Percentiles rank a stretch among this genome's conserved stretches.
Evolutionary conservation across 148 eudicot species (phyloP).

Genomic region (Fagopyrum tataricum): DNA sequence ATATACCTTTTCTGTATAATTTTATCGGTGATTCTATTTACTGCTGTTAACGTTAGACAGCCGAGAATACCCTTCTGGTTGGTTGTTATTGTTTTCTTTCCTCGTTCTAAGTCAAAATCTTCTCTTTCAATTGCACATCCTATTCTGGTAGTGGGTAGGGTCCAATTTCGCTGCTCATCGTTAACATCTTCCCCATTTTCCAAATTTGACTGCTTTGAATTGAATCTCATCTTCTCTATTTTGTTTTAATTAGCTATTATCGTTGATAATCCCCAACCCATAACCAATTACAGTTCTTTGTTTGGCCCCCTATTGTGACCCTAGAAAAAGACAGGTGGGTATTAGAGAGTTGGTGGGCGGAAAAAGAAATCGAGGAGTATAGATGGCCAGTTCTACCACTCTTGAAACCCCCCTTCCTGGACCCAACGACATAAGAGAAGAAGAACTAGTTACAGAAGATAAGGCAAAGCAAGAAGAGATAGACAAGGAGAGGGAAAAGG

Average conservation of each 20-base stretch:
- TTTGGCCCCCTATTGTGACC: slow-evolving; percentile 21
- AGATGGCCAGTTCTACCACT: slow-evolving; percentile 33
- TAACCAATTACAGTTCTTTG: not conserved
- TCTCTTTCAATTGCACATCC: not conserved
- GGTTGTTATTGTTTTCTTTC: not conserved
- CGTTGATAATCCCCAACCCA: not conserved
- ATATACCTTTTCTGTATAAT: no score
- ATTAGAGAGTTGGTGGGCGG: slow-evolving; percentile 19
- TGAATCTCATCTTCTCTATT: not conserved
- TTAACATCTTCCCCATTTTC: not conserved
- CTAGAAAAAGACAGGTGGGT: slow-evolving; percentile 23
- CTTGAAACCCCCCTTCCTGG: slow-evolving; percentile 29
- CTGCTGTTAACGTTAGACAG: no score
- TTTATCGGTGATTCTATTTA: no score
- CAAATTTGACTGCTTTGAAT: slow-evolving; percentile 7
- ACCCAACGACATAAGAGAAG: slow-evolving; percentile 29
- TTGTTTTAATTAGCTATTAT: not conserved
- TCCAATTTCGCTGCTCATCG: not conserved
- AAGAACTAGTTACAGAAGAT: slow-evolving; percentile 13
- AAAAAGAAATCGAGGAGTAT: slow-evolving; percentile 10
- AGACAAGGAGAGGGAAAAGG: slow-evolving; percentile 29
- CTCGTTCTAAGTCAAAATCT: not conserved
- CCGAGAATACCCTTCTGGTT: no score
- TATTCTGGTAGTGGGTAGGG: not conserved
- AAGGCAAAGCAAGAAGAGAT: slow-evolving; percentile 1